Evolutionary conservation across 495 filamentous ascomycete genomes (phyloP).

Genomic region (Penicillium samsonianum): DNA sequence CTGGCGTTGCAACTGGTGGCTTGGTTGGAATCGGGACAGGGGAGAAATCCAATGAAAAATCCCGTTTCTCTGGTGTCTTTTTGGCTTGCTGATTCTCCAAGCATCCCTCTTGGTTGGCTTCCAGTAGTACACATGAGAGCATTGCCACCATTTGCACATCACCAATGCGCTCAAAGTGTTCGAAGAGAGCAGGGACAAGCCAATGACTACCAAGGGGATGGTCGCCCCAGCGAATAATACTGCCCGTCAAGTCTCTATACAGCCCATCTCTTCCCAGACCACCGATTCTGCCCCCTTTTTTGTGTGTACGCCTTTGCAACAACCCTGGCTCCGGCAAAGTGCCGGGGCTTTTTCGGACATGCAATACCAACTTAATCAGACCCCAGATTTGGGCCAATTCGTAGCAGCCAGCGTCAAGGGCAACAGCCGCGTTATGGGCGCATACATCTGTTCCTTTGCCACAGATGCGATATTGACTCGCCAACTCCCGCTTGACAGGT

Average conservation of each 20-base stretch:
- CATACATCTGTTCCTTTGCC: slow-evolving; percentile 78
- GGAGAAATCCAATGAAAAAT: slow-evolving; percentile 37
- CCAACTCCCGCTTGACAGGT: slow-evolving; percentile 75
- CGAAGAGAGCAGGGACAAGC: slow-evolving; percentile 66
- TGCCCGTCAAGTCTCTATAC: slow-evolving; percentile 37
- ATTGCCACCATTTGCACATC: slow-evolving; percentile 95
- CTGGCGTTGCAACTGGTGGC: slow-evolving; percentile 35
- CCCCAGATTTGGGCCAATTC: slow-evolving; percentile 86
- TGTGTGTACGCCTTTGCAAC: slow-evolving; percentile 20
- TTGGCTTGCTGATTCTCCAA: slow-evolving; percentile 23
- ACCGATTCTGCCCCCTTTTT: slow-evolving; percentile 30
- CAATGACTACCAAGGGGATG: slow-evolving; percentile 76
- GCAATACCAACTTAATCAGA: slow-evolving; percentile 73
- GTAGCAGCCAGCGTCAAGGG: slow-evolving; percentile 67
- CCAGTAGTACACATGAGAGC: slow-evolving; percentile 85
- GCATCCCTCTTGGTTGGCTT: slow-evolving; percentile 46
- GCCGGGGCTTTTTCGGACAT: slow-evolving; percentile 64
- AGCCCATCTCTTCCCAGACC: slow-evolving; percentile 12
- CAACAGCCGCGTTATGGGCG: slow-evolving; percentile 76
- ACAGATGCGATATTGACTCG: slow-evolving; percentile 78
- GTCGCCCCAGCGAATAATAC: slow-evolving; percentile 79
- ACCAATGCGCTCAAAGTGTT: slow-evolving; percentile 74
- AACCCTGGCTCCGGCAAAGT: slow-evolving; percentile 51
- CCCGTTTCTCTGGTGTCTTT: slow-evolving; percentile 22
- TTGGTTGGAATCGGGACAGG: slow-evolving; percentile 33